Base-by-base conservation (phyloP, 2,329 filamentous ascomycete species). In the Penicillium sp. region DNA sequence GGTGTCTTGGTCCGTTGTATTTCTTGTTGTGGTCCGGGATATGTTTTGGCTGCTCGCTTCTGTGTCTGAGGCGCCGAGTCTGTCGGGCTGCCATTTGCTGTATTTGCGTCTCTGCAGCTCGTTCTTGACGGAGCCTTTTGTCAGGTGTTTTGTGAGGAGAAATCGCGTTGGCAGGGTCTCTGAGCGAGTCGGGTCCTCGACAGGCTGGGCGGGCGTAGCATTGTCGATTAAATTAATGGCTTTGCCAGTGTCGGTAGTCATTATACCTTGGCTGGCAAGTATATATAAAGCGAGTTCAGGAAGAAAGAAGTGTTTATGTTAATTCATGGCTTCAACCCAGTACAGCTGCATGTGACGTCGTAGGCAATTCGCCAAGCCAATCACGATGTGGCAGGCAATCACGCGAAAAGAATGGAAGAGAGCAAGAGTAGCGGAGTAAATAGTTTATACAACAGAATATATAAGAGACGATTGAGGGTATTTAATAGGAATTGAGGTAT, bases 11-110 rank as follows among this genome's bases (percentile, higher is more conserved):
- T 54, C 45, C 21, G 24, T n/a, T 2, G 42, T 38, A 18, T 21
- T 23, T 42, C 24, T 46, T 2, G 47, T 47, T 33, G 47, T 38
- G 14, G 46, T 20, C 12, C 43, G 40, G 43, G 40, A 67, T 51
- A 18, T 57, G 59, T 2, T 55, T 59, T 16, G 61, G 63, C 21
- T 59, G 55, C 47, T 64, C 58, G 52, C 40, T 14, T 51, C 59
- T 62, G 55, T 58, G 62, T 47, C 52, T 47, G 11, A 56, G 48
- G 26, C 57, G 60, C 81, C 82, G 56, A 85, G 80, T 76, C 81
- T 68, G 67, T 86, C 66, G 70, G 86, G 68, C 76, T 79, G 75
- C 70, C 73, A 79, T 67, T 78, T 79, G 18, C 74, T 73, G 56
- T 79, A 79, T 65, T 77, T 79, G 35, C 77, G 65, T 55, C 69